Conservation (phyloP, 129 eudicot genomes). For the Dittrichia graveolens region DNA sequence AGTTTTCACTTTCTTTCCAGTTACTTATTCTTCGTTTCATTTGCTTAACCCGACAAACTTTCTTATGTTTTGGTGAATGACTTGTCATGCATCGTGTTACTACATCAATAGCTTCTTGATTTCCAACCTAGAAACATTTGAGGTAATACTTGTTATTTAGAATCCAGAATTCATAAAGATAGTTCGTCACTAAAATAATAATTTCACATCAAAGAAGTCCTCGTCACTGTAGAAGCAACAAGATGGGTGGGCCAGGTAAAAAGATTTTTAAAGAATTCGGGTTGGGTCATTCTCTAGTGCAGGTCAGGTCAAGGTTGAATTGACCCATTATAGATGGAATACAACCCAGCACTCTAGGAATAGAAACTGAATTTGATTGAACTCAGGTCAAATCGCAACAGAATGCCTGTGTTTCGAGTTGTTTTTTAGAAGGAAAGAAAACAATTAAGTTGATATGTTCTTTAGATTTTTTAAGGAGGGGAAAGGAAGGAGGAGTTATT, state of each 20-base stretch:
- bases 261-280: no score
- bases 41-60: slow-evolving; percentile 47
- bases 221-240: no score
- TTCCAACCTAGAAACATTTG: slow-evolving; percentile 58
- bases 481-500: no score
- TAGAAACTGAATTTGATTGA: not conserved
- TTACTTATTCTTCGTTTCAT: slow-evolving; percentile 26
- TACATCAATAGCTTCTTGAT: slow-evolving; percentile 84
- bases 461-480: no score
- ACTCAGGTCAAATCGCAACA: not conserved
- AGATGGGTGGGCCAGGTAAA: no score
- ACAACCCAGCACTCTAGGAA: not conserved
- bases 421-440: no score
- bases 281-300: no score
- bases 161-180: not conserved
- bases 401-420: no score
- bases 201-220: not conserved
- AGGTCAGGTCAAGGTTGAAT: no score
- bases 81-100: slow-evolving; percentile 47
- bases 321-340: not conserved
- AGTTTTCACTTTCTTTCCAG: slow-evolving; percentile 35
- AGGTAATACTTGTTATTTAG: slow-evolving; percentile 3
- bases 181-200: not conserved
- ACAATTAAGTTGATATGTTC: no score
- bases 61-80: slow-evolving; percentile 51